phyloP scores from a whole-genome alignment of 495 filamentous ascomycete genomes.

The Geopyxis carbonaria region DNA sequence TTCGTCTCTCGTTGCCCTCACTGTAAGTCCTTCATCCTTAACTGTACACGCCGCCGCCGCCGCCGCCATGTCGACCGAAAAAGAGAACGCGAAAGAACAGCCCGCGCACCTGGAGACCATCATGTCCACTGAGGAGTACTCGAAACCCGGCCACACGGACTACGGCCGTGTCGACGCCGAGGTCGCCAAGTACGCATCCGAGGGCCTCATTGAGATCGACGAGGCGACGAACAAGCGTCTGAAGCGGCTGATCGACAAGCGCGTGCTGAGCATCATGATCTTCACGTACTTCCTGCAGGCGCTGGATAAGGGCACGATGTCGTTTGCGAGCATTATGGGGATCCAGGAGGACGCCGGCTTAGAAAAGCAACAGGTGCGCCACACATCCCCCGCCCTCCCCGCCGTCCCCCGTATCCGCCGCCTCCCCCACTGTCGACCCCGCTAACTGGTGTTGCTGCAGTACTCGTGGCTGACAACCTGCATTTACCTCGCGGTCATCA shows the following conservation, averaged over 20 bases:
- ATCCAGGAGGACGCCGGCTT: slow-evolving; percentile 39
- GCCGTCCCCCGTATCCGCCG: not conserved
- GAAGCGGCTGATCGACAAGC: slow-evolving; percentile 33
- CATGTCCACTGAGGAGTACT: no score
- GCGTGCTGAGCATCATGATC: slow-evolving; percentile 37
- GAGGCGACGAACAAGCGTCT: slow-evolving; percentile 37
- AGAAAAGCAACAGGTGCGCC: slow-evolving; percentile 32
- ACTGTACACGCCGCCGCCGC: no score
- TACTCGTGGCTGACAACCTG: slow-evolving; percentile 38
- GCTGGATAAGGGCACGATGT: slow-evolving; percentile 55
- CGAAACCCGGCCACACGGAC: no score
- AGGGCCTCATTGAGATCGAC: slow-evolving; percentile 34
- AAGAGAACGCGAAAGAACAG: not conserved
- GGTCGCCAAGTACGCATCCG: slow-evolving; percentile 43
- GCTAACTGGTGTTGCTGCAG: slow-evolving; percentile 11
- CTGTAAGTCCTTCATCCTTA: no score
- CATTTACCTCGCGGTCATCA: slow-evolving; percentile 37
- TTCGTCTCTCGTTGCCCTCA: no score
- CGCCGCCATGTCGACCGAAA: not conserved
- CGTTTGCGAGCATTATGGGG: slow-evolving; percentile 54
- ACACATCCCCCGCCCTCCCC: not conserved
- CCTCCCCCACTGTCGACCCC: not conserved
- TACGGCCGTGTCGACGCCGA: slow-evolving; percentile 43
- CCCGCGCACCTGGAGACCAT: no score
- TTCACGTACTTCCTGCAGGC: slow-evolving; percentile 53